phyloP scores from a whole-genome alignment of 331 rosid genomes.

The Stylosanthes scabra region DNA sequence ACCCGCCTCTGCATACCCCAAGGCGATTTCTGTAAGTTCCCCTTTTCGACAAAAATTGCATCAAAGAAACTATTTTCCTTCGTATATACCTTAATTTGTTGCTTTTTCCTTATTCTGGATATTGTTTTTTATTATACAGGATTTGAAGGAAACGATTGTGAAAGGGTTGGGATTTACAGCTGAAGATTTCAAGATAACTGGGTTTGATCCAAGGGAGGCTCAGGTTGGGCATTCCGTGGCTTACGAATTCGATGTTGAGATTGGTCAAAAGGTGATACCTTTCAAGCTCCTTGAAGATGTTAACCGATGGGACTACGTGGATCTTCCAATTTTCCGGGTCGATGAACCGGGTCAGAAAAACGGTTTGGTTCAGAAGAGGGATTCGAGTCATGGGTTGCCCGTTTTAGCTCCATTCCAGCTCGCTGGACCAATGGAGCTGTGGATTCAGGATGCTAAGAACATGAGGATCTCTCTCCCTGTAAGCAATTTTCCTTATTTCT shows the following conservation, averaged over 20 bases:
- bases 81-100: not conserved
- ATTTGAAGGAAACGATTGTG: conserved; percentile 79
- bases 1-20: conserved; percentile 52
- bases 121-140: conserved; percentile 48
- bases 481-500: conserved; percentile 30
- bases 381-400: conserved; percentile 47
- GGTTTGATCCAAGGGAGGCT: conserved; percentile 84
- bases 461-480: conserved; percentile 90
- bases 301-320: conserved; percentile 82
- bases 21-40: conserved; percentile 65
- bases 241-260: conserved; percentile 81
- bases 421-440: conserved; percentile 97
- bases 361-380: conserved; percentile 57
- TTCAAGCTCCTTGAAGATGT: conserved; percentile 88
- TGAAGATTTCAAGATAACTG: conserved; percentile 72
- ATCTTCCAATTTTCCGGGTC: conserved; percentile 79
- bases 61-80: not conserved
- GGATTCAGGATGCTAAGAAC: conserved; percentile 90
- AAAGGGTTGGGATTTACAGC: conserved; percentile 73
- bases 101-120: too few relatives aligned
- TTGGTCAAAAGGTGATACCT: conserved; percentile 72
- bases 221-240: conserved; percentile 85
- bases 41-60: not conserved
- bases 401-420: conserved; percentile 92
- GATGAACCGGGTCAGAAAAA: conserved; percentile 49